These are phyloP conservation scores for Phytophthora palmivora DNA, from an alignment of 352 stramenopile genomes.

Conservation along the genomic window DNA sequence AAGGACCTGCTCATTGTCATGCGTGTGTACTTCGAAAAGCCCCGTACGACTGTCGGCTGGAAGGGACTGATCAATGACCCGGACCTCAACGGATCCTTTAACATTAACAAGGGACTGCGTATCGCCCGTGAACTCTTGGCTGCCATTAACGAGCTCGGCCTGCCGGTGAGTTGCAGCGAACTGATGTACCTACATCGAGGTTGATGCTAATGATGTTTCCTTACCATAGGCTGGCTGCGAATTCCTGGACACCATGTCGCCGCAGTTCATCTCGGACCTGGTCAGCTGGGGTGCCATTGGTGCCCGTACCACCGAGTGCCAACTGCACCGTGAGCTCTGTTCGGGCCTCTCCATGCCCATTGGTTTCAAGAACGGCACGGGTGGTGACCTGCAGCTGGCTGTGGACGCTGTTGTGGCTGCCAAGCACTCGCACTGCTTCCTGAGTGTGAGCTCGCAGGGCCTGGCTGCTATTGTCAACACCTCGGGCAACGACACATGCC, in stretches of 20 bases:
- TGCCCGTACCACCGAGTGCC: slow-evolving; percentile 90
- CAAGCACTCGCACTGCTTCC: slow-evolving; percentile 87
- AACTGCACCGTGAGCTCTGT: slow-evolving; percentile 90
- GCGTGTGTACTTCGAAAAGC: slow-evolving; percentile 93
- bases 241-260: slow-evolving; percentile 92
- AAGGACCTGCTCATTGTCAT: slow-evolving; percentile 91
- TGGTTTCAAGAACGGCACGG: slow-evolving; percentile 93
- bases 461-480: slow-evolving; percentile 90
- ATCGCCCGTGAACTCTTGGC: slow-evolving; percentile 84
- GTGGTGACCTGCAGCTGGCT: slow-evolving; percentile 85
- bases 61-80: slow-evolving; percentile 93
- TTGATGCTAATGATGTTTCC: neutral
- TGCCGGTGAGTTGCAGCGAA: slow-evolving; percentile 46
- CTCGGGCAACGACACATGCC: slow-evolving; percentile 86
- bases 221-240: slow-evolving; percentile 66
- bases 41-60: slow-evolving; percentile 90
- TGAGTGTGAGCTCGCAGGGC: slow-evolving; percentile 88
- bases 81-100: slow-evolving; percentile 90
- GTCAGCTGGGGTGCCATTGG: slow-evolving; percentile 92
- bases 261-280: slow-evolving; percentile 91
- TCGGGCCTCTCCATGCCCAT: slow-evolving; percentile 91
- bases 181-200: neutral
- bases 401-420: slow-evolving; percentile 87
- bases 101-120: slow-evolving; percentile 92
- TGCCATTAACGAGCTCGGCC: slow-evolving; percentile 87